These are phyloP conservation scores for Quercus rubra DNA, from an alignment of 306 rosid species.

Conservation along the genomic window DNA sequence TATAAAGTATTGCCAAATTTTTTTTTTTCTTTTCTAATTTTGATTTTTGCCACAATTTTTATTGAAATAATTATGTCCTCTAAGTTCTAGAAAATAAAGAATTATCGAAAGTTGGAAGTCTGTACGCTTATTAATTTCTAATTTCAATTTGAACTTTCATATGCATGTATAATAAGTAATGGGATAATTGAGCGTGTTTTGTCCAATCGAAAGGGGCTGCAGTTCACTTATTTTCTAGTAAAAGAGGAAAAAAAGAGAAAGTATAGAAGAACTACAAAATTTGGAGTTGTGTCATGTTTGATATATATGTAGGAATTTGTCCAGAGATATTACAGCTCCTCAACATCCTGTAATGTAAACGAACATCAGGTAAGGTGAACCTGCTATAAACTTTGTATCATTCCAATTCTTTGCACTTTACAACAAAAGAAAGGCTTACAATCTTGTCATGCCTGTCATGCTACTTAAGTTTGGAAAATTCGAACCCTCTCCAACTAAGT, in stretches of 20 bases:
- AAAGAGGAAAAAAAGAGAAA: not conserved
- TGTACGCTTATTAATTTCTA: too few relatives aligned
- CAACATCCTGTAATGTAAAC: slow-evolving; percentile 16
- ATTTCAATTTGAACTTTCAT: too few relatives aligned
- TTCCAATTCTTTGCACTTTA: not conserved
- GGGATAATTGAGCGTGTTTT: too few relatives aligned
- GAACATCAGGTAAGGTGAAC: not conserved
- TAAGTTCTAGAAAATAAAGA: too few relatives aligned
- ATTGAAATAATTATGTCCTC: too few relatives aligned
- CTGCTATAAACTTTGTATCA: not conserved
- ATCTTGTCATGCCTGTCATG: not conserved
- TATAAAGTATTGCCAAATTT: too few relatives aligned
- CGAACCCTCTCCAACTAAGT: slow-evolving; percentile 14
- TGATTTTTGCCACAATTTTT: too few relatives aligned
- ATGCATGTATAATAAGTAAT: too few relatives aligned
- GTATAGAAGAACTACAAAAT: not conserved
- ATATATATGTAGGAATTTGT: slow-evolving; percentile 4
- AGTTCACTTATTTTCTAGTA: too few relatives aligned
- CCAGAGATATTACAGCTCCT: slow-evolving; percentile 24
- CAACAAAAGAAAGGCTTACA: slow-evolving; percentile 10
- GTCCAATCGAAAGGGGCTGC: too few relatives aligned
- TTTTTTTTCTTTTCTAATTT: too few relatives aligned
- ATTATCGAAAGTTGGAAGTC: too few relatives aligned
- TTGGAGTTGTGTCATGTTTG: not conserved
- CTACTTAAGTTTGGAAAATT: slow-evolving; percentile 9